phyloP scores from a whole-genome alignment of 192 early-diverging fungal genomes.

The Backusella luteola region DNA sequence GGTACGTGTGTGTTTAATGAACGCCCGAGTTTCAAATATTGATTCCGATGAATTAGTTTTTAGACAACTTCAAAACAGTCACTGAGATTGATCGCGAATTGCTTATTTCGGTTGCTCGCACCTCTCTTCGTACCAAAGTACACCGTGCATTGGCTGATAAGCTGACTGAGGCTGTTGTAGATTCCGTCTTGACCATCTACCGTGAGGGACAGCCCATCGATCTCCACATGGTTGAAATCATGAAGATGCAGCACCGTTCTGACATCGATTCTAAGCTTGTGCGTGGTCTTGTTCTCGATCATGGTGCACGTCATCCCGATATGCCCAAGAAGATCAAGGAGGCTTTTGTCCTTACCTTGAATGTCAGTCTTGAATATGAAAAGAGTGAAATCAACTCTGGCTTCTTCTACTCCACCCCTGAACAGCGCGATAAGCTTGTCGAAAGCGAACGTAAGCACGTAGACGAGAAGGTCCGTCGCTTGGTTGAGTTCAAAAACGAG shows the following conservation, averaged over 20 bases:
- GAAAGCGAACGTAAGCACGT: slow-evolving; percentile 96
- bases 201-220: slow-evolving; percentile 87
- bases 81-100: slow-evolving; percentile 83
- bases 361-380: slow-evolving; percentile 98
- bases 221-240: slow-evolving; percentile 99
- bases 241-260: slow-evolving; percentile 99
- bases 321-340: slow-evolving; percentile 96
- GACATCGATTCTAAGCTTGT: slow-evolving; percentile 93
- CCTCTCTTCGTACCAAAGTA: slow-evolving; percentile 95
- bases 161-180: slow-evolving; percentile 95
- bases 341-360: slow-evolving; percentile 92
- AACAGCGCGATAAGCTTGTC: slow-evolving; percentile 97
- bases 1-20: slow-evolving; percentile 56
- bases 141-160: slow-evolving; percentile 83
- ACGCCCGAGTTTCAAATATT: slow-evolving; percentile 26
- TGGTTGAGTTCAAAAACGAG: slow-evolving; percentile 94
- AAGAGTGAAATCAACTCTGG: slow-evolving; percentile 99
- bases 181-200: slow-evolving; percentile 88
- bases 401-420: slow-evolving; percentile 97
- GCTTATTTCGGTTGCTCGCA: slow-evolving; percentile 88
- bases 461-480: slow-evolving; percentile 90
- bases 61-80: slow-evolving; percentile 82
- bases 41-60: slow-evolving; percentile 54
- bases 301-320: slow-evolving; percentile 98
- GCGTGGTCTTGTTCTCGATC: slow-evolving; percentile 95